Evolutionary conservation across 148 eudicot genomes (phyloP).

Genomic region (Fagopyrum tataricum): DNA sequence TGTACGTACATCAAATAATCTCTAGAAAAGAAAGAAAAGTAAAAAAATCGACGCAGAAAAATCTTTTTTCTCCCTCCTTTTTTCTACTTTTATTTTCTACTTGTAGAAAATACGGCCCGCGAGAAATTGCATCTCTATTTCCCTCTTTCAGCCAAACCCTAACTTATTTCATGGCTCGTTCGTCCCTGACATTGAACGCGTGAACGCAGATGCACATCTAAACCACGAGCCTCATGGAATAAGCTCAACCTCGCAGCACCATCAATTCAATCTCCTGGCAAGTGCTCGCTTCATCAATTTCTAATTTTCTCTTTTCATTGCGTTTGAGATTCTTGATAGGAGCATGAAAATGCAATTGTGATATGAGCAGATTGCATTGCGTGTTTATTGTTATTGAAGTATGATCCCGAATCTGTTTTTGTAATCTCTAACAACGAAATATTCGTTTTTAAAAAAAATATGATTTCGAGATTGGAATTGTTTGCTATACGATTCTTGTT

Average conservation of each 20-base stretch:
- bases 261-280: background rate
- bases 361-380: slow-evolving; percentile 2
- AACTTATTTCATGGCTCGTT: background rate
- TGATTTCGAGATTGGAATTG: background rate
- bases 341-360: background rate
- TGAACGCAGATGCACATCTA: slow-evolving; percentile 6
- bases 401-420: background rate
- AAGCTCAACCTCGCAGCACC: slow-evolving; percentile 2
- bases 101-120: background rate
- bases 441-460: background rate
- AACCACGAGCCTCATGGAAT: slow-evolving; percentile 1
- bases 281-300: background rate
- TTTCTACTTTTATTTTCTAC: background rate
- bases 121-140: background rate
- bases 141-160: slow-evolving; percentile 5
- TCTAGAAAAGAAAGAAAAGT: too few relatives aligned
- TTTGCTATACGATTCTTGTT: background rate
- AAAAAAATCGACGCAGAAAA: too few relatives aligned
- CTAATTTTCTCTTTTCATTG: background rate
- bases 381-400: background rate
- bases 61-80: too few relatives aligned
- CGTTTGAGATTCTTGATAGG: background rate
- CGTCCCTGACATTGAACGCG: background rate
- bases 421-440: background rate
- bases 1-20: too few relatives aligned